Base-by-base conservation (phyloP, 106 monocot genomes). In the Chionographis japonica region DNA sequence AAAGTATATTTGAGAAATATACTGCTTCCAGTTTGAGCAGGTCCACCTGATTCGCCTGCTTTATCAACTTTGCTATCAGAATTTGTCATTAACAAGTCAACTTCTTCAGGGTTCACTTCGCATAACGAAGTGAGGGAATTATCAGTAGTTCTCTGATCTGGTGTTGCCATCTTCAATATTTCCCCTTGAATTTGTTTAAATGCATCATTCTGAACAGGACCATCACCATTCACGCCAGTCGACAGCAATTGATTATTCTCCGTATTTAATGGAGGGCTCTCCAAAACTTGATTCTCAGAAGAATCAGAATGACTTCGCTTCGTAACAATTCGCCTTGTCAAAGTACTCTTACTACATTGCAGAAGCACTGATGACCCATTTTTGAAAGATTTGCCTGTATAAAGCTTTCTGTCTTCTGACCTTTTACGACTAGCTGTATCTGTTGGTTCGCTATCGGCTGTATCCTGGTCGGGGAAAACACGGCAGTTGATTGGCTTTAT, bases 1-100 rank as follows among this genome's bases (percentile, higher is more conserved):
- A 79, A 84, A 17, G 84, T 84, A 56, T 80, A 80, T 49, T 85
- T 85, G 1, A 85, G 54, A 67, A 52, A 36, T 20, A 53, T 72
- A 17, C 60, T 68, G 59, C 52, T 43, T 65, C 37, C 53, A 18
- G 11, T 60, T 73, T 76, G 71, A 16, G 50, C 12, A 60, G 54
- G 2, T 61, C 39, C 51, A 70, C 40, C 68, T 68, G 69, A 36
- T 69, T 37, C 69, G 51, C 16, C 39, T 3, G 12, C 4, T 6
- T 69, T 69, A 46, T 62, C 69, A 57, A 49, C 54, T 37, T 65
- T 66, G 2, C 15, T 0, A 16, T 56, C 65, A 39, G 57, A 49
- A 35, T 52, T 58, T 50, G 6, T 52, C 16, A 52, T 20, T 7
- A 15, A 42, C 20, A 40, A 50, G 62, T 56, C 62, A 57, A 4